Evolutionary conservation across 108 stramenopile genomes (phyloP).

Genomic region (Ochromonas danica): DNA sequence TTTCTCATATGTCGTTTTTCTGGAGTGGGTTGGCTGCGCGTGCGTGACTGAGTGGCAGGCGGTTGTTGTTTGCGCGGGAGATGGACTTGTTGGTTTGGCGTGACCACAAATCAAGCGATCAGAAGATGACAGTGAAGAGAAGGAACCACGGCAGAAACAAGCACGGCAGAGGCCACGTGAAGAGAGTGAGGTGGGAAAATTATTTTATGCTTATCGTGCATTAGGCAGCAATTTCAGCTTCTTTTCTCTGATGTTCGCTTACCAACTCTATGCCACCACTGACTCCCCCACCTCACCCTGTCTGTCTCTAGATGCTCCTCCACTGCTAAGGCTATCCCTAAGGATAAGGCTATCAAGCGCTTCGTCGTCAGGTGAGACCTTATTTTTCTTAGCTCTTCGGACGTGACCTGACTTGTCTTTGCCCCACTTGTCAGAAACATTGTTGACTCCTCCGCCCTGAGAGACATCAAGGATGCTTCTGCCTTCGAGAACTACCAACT

Average conservation of each 20-base stretch:
- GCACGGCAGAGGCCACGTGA: conserved; percentile 98
- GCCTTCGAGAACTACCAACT: conserved; percentile 98
- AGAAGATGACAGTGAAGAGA: conserved; percentile 95
- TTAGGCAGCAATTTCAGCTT: not conserved
- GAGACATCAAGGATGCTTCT: conserved; percentile 97
- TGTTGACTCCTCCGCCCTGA: conserved; percentile 93
- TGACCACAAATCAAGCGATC: not conserved
- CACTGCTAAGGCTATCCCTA: conserved; percentile 98
- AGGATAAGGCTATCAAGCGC: conserved; percentile 99
- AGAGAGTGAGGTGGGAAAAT: conserved; percentile 75
- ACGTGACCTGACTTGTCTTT: not conserved
- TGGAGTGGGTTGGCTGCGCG: no score
- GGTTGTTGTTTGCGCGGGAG: no score
- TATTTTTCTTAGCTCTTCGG: not conserved
- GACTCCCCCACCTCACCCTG: not conserved
- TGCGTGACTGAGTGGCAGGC: no score
- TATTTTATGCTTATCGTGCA: not conserved
- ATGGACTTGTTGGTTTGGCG: no score
- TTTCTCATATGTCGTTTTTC: no score
- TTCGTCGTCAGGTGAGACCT: conserved; percentile 74
- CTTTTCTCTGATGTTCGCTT: not conserved
- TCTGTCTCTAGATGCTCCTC: conserved; percentile 72
- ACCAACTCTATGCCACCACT: no score
- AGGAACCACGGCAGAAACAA: conserved; percentile 99
- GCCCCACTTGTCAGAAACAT: conserved; percentile 73